These are phyloP conservation scores for Cordyceps javanica DNA, from an alignment of 2,329 filamentous ascomycete genomes.

Conservation along the genomic window DNA sequence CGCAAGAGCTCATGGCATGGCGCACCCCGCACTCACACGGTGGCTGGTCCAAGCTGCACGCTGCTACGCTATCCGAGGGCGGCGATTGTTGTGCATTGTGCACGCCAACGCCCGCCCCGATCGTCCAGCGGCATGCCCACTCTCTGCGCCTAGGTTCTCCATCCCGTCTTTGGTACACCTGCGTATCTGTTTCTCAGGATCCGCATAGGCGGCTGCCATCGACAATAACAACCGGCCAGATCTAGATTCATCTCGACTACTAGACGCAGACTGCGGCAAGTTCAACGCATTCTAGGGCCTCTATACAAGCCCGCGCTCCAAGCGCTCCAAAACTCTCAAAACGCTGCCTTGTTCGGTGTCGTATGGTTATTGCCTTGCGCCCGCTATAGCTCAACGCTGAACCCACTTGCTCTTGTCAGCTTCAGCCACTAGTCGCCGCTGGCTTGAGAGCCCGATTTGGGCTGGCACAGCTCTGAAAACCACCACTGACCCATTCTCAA, in stretches of 20 bases:
- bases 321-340: not conserved
- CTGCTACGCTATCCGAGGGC: not conserved
- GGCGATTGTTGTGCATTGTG: slow-evolving; percentile 5
- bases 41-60: slow-evolving; percentile 5
- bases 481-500: not conserved
- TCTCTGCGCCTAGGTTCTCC: slow-evolving; percentile 2
- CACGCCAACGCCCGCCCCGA: slow-evolving; percentile 7
- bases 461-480: not conserved
- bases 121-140: slow-evolving; percentile 9
- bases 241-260: not conserved
- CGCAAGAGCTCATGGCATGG: slow-evolving; percentile 4
- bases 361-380: not conserved
- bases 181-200: not conserved
- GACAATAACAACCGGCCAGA: not conserved
- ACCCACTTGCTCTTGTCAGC: slow-evolving; percentile 9
- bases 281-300: not conserved
- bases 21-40: slow-evolving; percentile 6
- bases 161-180: not conserved
- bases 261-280: not conserved
- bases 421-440: slow-evolving; percentile 9
- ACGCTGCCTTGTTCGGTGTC: not conserved
- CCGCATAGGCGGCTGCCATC: not conserved
- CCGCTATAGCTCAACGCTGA: not conserved
- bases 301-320: not conserved
- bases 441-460: slow-evolving; percentile 11